Evolutionary conservation across 495 filamentous ascomycete genomes (phyloP), one percentile per base, ranked within the genome.

Genomic region (Penicillium riverlandense): DNA sequence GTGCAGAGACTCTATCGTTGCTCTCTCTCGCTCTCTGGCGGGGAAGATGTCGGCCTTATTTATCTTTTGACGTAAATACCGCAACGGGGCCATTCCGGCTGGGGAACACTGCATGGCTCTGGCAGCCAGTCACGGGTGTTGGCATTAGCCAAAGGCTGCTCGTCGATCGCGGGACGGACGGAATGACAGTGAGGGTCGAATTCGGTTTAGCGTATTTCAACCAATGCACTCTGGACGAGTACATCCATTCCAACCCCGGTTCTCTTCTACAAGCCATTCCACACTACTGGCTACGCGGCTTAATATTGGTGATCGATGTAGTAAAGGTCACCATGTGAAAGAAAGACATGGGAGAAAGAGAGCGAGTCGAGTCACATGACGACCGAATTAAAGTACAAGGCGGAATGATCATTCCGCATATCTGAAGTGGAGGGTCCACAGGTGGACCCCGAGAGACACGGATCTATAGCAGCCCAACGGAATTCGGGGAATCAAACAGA

Each of bases 41-140:
- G 38, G 12, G 12, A 12, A 35, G 31, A 11, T 13, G n/a, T 29
- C 43, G 15, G 8, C 11, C 7, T 41, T 13, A 22, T 22, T 22
- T 22, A 22, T 22, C 22, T 22, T 22, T 4, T 6, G 22, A 22
- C 22, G 4, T 22, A 22, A 22, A 2, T 3, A 22, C 22, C 14
- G 10, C n/a, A 27, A 44, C 44, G 49, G 49, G n/a, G 40, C 32
- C 40, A 43, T 51, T 47, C 49, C 49, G 49, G 39, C 11, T 33
- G 6, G 9, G 29, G 16, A 42, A 29, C 34, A 13, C 34, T 11
- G 29, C 13, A 15, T n/a, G 30, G 22, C 29, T 43, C 31, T 47
- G 38, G 37, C 44, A 12, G 35, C 16, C 34, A n/a, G n/a, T 38
- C n/a, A 28, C 11, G 32, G 4, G 22, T 22, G 4, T 9, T 14